Base-by-base conservation (phyloP, 2,329 filamentous ascomycete species). In the Alternaria solani region DNA sequence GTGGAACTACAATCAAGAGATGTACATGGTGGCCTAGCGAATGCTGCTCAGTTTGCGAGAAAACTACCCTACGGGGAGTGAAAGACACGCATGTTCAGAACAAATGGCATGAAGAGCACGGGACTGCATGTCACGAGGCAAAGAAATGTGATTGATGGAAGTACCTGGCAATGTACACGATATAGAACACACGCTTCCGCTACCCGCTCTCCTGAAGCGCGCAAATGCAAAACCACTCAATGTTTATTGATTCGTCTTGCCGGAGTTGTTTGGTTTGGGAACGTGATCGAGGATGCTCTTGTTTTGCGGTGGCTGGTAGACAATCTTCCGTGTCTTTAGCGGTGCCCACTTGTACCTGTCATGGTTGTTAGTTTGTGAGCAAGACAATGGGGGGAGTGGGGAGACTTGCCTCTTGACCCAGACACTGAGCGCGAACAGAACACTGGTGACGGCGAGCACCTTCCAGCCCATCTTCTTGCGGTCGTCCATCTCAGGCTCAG, bases 391-490 rank as follows among this genome's bases (percentile, higher is more conserved):
- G 26, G 42, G n/a, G 20, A 48, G 32, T 23, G 25, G 30, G 9
- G n/a, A 23, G 20, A 49, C 80, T 71, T 71, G 84, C 85, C 94
- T 90, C 91, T 99, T 99, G 69, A 98, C 91, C 93, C 94, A 99
- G 74, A 99, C 88, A 81, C 91, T 96, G 75, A 98, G 76, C 58
- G 92, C 93, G 78, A 93, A 91, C 66, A 99, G 85, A 64, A 90
- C 88, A 63, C 90, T 86, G 56, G 89, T 88, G 70, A 97, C 88
- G 69, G 91, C 89, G 73, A 99, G 81, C 55, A 96, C 92, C 89
- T 99, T 98, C 88, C 96, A 89, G 76, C 95, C 95, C 95, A 98
- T 99, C 86, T 93, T 95, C 91, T 99, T 99, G 79, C 95, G 91
- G 80, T 97, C 90, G 78, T 99, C 95, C 93, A 97, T 97, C 87